Evolutionary conservation across 352 stramenopile genomes (phyloP).

Genomic region (Phytopythium chamaehyphon): DNA sequence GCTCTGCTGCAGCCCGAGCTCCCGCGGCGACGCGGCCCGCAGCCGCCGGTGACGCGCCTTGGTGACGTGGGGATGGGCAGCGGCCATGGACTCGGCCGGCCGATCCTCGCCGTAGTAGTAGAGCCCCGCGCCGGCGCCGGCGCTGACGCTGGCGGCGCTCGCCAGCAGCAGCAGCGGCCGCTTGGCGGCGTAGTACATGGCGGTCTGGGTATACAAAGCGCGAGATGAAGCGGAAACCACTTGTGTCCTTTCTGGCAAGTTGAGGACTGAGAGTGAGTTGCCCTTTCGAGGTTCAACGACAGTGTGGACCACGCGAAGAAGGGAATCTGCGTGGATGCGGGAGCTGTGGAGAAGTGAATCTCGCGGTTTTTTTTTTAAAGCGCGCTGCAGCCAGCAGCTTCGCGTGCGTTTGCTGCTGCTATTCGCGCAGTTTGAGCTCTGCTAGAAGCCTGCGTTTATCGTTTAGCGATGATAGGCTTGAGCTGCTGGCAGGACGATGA

Average conservation of each 20-base stretch:
- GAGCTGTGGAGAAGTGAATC: slow-evolving; percentile 1
- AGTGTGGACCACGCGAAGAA: background rate
- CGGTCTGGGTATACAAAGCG: background rate
- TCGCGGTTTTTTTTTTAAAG: too few relatives aligned
- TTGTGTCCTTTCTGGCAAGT: background rate
- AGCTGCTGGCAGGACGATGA: too few relatives aligned
- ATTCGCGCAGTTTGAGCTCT: too few relatives aligned
- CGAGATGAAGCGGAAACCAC: background rate
- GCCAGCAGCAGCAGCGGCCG: slow-evolving; percentile 51
- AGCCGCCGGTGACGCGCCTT: slow-evolving; percentile 19
- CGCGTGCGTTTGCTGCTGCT: too few relatives aligned
- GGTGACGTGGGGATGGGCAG: background rate
- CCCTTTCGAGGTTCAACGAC: too few relatives aligned
- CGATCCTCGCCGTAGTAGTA: slow-evolving; percentile 47
- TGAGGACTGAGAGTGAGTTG: background rate
- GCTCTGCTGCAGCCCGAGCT: slow-evolving; percentile 69
- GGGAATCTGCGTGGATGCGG: background rate
- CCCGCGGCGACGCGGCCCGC: slow-evolving; percentile 40
- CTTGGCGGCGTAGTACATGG: slow-evolving; percentile 51
- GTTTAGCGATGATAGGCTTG: too few relatives aligned
- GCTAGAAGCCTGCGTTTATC: background rate
- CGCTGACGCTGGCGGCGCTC: slow-evolving; percentile 43
- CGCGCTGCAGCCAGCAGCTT: too few relatives aligned
- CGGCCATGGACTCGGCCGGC: background rate
- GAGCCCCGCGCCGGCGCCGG: slow-evolving; percentile 40